A percentile compares a stretch with the other conserved stretches of the same genome.
Evolutionary conservation across 257 asterid species (phyloP).

Genomic region (Gentiana macrophylla): DNA sequence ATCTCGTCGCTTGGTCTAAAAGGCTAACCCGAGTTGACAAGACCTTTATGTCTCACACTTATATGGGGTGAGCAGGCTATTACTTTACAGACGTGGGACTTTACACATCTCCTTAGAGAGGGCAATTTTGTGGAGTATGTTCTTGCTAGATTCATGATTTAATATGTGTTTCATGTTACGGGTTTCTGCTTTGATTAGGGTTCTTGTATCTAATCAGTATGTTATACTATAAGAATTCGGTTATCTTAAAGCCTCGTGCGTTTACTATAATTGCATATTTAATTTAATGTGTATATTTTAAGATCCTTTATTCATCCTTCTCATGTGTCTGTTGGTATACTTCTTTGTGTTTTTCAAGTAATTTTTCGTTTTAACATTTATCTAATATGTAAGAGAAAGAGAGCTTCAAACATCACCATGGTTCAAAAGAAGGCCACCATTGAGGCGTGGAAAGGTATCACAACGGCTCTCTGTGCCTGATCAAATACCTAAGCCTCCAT

Average conservation of each 20-base stretch:
- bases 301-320: not conserved
- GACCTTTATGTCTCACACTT: too few species aligned
- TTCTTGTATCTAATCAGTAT: too few species aligned
- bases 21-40: too few species aligned
- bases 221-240: too few species aligned
- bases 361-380: not conserved
- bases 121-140: too few species aligned
- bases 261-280: not conserved
- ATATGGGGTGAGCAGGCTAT: too few species aligned
- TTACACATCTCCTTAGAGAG: too few species aligned
- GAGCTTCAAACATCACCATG: slow-evolving; percentile 51
- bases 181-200: not conserved
- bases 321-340: not conserved
- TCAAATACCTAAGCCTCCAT: slow-evolving; percentile 76
- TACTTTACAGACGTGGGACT: too few species aligned
- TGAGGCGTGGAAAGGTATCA: slow-evolving; percentile 89
- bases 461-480: slow-evolving; percentile 76
- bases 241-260: too few species aligned
- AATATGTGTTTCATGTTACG: too few species aligned
- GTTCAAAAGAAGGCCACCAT: slow-evolving; percentile 53
- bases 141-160: too few species aligned
- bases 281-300: not conserved
- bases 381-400: slow-evolving; percentile 46
- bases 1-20: too few species aligned
- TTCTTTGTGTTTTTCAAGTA: not conserved